Evolutionary conservation across 2,329 filamentous ascomycete genomes (phyloP).

Genomic region (Simplicillium sp.): DNA sequence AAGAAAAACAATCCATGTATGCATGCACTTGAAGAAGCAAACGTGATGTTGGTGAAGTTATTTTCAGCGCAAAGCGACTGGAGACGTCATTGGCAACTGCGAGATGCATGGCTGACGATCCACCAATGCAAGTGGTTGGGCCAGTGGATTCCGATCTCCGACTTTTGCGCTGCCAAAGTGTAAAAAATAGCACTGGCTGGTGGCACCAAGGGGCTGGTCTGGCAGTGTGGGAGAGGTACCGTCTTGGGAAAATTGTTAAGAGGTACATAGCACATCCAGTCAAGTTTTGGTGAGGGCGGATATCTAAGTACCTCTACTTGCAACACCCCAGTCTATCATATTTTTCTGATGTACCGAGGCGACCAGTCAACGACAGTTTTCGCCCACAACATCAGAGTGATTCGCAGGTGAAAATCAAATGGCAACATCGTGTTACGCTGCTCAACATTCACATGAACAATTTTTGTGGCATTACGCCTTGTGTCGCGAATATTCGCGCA

Average conservation of each 20-base stretch:
- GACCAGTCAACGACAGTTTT: background rate
- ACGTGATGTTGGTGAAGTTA: too few relatives aligned
- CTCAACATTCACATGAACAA: background rate
- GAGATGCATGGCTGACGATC: too few relatives aligned
- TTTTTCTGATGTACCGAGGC: background rate
- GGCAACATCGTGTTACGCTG: background rate
- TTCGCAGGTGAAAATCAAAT: slow-evolving; percentile 1
- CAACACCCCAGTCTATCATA: slow-evolving; percentile 1
- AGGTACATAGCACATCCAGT: background rate
- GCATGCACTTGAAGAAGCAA: too few relatives aligned
- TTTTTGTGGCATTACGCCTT: background rate
- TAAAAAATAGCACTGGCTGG: too few relatives aligned
- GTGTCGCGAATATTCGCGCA: slow-evolving; percentile 4
- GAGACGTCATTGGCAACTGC: too few relatives aligned
- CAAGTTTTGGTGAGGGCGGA: background rate
- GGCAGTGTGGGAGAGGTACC: background rate
- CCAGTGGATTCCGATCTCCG: too few relatives aligned
- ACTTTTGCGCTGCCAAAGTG: too few relatives aligned
- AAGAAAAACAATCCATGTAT: too few relatives aligned
- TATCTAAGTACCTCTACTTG: background rate
- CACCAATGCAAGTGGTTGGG: too few relatives aligned
- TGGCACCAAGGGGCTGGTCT: too few relatives aligned
- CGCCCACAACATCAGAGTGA: too few relatives aligned
- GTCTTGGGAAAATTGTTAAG: background rate
- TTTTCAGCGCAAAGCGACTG: too few relatives aligned